These are phyloP conservation scores for Globisporangium ultimum DNA, from an alignment of 352 stramenopile genomes.

Conservation along the genomic window DNA sequence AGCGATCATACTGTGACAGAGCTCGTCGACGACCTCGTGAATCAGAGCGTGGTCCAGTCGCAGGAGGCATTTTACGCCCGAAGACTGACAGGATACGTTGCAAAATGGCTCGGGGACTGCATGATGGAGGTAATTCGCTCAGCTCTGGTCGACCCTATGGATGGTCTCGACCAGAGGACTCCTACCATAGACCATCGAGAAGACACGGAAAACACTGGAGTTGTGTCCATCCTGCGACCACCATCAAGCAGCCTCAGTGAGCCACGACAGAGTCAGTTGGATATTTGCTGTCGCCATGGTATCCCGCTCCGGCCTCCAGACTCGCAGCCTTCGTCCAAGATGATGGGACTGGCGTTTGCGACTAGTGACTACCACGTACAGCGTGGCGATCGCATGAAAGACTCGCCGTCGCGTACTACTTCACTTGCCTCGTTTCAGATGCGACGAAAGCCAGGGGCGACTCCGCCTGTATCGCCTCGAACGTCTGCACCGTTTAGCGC, in stretches of 20 bases:
- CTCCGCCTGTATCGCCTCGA: neutral
- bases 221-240: neutral
- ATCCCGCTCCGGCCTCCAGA: constrained; percentile 2
- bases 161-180: neutral
- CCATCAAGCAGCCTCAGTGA: neutral
- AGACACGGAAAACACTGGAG: constrained; percentile 1
- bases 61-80: constrained; percentile 23
- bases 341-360: neutral
- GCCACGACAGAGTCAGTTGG: neutral
- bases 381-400: neutral
- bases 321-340: neutral
- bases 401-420: constrained; percentile 4
- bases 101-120: constrained; percentile 12
- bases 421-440: constrained; percentile 8
- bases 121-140: constrained; percentile 20
- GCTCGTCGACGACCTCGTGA: constrained; percentile 21
- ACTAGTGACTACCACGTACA: neutral
- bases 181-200: neutral
- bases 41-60: constrained; percentile 14
- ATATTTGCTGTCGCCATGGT: constrained; percentile 5
- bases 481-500: neutral
- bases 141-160: neutral
- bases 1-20: constrained; percentile 12
- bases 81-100: constrained; percentile 25
- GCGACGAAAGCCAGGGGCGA: neutral